phyloP scores from a whole-genome alignment of 805 yeast genomes.

The Babjeviella inositovora region DNA sequence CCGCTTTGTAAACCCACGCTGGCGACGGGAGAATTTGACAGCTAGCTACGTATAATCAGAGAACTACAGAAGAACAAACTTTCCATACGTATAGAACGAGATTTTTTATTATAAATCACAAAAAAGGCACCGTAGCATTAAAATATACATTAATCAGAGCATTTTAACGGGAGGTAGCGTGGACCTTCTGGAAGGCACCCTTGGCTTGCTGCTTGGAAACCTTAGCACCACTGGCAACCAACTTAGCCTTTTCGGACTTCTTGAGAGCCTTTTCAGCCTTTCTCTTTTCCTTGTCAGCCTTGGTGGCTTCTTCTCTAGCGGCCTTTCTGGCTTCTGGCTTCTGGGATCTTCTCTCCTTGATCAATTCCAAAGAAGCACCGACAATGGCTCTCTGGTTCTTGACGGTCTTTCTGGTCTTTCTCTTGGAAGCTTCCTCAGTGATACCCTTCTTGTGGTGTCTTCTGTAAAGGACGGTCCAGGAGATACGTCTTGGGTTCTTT shows the following conservation, averaged over 20 bases:
- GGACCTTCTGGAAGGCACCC: constrained; percentile 97
- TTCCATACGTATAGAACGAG: too few species aligned
- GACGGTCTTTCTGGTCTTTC: constrained; percentile 93
- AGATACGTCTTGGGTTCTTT: constrained; percentile 99
- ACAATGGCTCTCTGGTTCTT: constrained; percentile 98
- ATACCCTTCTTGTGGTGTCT: constrained; percentile 99
- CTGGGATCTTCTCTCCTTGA: constrained; percentile 92
- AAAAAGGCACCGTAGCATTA: too few species aligned
- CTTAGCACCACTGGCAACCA: constrained; percentile 58
- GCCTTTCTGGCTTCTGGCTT: constrained; percentile 98
- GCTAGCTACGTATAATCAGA: too few species aligned
- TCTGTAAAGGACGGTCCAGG: constrained; percentile 99
- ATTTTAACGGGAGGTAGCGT: constrained; percentile 91
- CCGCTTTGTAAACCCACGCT: too few species aligned
- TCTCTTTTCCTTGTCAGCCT: constrained; percentile 75
- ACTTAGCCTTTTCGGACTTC: constrained; percentile 84
- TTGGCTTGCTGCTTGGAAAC: constrained; percentile 92
- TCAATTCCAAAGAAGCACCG: constrained; percentile 97
- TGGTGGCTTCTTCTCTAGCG: constrained; percentile 81
- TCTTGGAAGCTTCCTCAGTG: constrained; percentile 95
- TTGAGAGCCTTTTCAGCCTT: constrained; percentile 87
- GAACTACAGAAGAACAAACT: too few species aligned
- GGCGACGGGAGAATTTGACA: too few species aligned
- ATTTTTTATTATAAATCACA: too few species aligned
- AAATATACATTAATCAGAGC: constrained; percentile 2